Conservation (phyloP, 805 yeast species). For the Cyberlindnera veronae region DNA sequence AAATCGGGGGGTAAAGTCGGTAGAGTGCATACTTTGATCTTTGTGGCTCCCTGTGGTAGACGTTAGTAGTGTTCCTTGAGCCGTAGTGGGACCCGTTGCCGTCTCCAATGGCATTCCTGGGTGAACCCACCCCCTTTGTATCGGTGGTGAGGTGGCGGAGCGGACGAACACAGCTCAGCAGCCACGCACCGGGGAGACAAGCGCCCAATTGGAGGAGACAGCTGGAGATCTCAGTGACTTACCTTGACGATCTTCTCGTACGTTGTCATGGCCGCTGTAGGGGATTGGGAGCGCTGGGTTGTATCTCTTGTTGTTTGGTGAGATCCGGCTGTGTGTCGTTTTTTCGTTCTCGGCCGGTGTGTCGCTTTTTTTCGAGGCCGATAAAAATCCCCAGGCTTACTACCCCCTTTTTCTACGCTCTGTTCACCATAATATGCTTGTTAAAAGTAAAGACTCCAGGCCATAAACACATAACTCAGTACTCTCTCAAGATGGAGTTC, state of each 20-base stretch:
- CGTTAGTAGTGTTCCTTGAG: constrained; percentile 6
- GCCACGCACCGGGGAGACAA: no score
- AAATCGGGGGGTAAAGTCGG: not conserved
- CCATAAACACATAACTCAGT: constrained; percentile 2
- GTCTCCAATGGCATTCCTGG: no score
- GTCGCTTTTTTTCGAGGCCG: no score
- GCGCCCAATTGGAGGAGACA: no score
- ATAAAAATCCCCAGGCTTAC: no score
- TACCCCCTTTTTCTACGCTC: not conserved
- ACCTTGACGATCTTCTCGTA: constrained; percentile 73
- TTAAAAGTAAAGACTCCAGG: not conserved
- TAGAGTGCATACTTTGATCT: constrained; percentile 43
- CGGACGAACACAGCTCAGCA: not conserved
- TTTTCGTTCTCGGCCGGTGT: no score
- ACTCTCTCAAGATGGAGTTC: constrained; percentile 27
- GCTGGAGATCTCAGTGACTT: no score
- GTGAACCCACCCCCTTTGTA: not conserved
- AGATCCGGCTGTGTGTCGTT: not conserved
- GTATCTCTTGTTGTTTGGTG: no score
- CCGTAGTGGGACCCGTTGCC: no score
- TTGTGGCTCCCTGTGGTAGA: constrained; percentile 55
- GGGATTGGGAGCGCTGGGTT: no score
- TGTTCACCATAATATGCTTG: not conserved
- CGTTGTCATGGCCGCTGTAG: constrained; percentile 48
- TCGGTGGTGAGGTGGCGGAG: no score